Percentiles rank a stretch among this genome's conserved stretches.
Conservation (phyloP, 2,329 filamentous ascomycete genomes). For the Cryphonectria nitschkei region DNA sequence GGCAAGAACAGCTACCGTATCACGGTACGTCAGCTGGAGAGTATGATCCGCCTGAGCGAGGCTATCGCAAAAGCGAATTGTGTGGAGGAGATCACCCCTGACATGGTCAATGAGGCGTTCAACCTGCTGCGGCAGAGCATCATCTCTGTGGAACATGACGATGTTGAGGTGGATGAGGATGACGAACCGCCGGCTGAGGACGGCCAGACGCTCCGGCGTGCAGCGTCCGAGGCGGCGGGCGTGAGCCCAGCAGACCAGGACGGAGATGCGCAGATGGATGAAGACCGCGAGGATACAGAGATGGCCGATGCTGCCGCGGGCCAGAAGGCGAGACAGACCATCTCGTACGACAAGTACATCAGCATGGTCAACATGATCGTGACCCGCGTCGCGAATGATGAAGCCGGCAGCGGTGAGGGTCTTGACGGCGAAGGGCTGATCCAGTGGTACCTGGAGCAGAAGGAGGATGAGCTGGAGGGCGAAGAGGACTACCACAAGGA, state of each 20-base stretch:
- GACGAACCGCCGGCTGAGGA: conserved; percentile 47
- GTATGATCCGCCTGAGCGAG: conserved; percentile 91
- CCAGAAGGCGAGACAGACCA: conserved; percentile 71
- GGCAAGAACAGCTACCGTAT: conserved; percentile 97
- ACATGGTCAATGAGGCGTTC: conserved; percentile 90
- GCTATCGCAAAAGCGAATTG: conserved; percentile 99
- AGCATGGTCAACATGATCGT: conserved; percentile 87
- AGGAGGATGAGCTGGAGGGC: conserved; percentile 78
- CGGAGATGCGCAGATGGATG: conserved; percentile 50
- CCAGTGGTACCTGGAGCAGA: conserved; percentile 90
- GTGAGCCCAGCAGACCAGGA: conserved; percentile 51
- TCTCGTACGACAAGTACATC: conserved; percentile 95
- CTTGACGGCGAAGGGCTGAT: conserved; percentile 82
- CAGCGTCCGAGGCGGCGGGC: conserved; percentile 54
- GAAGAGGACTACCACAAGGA: conserved; percentile 83
- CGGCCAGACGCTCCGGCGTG: conserved; percentile 50
- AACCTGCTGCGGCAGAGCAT: conserved; percentile 92
- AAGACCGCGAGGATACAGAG: conserved; percentile 43
- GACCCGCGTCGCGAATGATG: conserved; percentile 80
- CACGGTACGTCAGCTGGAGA: conserved; percentile 93
- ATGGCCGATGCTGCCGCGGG: conserved; percentile 25
- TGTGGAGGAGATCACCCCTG: conserved; percentile 82
- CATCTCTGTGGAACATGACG: conserved; percentile 96
- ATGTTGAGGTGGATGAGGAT: conserved; percentile 89
- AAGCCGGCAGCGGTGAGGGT: conserved; percentile 75